These are phyloP conservation scores for Linnemannia exigua DNA, from an alignment of 192 early-diverging fungal species.

Conservation along the genomic window DNA sequence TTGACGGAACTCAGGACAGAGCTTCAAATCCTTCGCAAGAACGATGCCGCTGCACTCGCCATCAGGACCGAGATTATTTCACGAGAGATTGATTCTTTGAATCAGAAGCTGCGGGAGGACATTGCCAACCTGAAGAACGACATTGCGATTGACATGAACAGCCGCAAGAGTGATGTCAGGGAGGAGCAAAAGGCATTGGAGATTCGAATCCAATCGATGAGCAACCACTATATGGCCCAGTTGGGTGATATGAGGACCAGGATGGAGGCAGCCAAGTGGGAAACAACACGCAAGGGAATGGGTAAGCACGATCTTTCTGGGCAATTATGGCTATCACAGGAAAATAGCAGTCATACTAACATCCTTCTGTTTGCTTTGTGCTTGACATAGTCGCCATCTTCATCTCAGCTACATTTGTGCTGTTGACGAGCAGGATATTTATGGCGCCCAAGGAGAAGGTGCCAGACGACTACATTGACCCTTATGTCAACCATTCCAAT, in stretches of 20 bases:
- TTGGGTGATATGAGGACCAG: constrained; percentile 88
- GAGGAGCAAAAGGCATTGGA: constrained; percentile 85
- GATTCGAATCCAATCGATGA: constrained; percentile 85
- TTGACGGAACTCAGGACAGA: constrained; percentile 86
- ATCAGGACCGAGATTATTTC: constrained; percentile 80
- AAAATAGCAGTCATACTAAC: neutral
- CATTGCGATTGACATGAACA: constrained; percentile 93
- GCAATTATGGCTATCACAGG: neutral
- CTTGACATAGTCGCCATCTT: constrained; percentile 43
- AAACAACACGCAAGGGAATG: constrained; percentile 84
- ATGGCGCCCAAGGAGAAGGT: constrained; percentile 45
- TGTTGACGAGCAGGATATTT: constrained; percentile 52
- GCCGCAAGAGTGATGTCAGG: constrained; percentile 85
- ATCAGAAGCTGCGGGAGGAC: constrained; percentile 82
- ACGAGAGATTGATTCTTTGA: constrained; percentile 84
- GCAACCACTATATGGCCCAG: constrained; percentile 87
- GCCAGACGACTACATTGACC: constrained; percentile 53
- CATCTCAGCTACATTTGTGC: constrained; percentile 44
- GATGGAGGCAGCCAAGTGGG: constrained; percentile 91
- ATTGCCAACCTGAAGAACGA: constrained; percentile 84
- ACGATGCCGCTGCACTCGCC: constrained; percentile 81
- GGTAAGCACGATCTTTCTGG: no score
- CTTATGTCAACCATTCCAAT: constrained; percentile 51
- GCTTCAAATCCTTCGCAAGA: constrained; percentile 80
- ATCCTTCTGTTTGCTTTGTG: neutral